A percentile compares a stretch with the other conserved stretches of the same genome.
Evolutionary conservation across 164 flowering plant genomes (phyloP).

Genomic region (Taxillus chinensis): DNA sequence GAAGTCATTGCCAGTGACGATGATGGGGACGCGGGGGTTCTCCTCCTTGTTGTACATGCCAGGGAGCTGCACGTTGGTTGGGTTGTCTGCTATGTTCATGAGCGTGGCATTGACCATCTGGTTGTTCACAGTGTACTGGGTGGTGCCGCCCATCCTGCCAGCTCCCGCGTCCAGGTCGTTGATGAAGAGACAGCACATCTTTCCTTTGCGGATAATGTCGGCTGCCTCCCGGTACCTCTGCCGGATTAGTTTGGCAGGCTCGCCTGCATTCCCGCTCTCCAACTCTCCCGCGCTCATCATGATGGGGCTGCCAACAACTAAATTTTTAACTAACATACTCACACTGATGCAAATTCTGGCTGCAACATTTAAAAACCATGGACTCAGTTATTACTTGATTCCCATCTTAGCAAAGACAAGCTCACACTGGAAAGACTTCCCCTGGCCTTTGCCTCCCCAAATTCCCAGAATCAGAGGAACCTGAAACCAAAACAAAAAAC

Average conservation of each 20-base stretch:
- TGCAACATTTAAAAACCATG: no score
- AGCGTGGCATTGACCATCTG: conserved; percentile 53
- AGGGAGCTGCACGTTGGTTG: conserved; percentile 42
- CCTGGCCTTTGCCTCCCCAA: conserved; percentile 69
- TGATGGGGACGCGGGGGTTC: conserved; percentile 38
- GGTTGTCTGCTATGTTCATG: conserved; percentile 55
- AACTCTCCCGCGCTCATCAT: conserved; percentile 49
- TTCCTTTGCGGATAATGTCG: conserved; percentile 35
- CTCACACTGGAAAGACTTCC: conserved; percentile 63
- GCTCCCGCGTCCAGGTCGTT: conserved; percentile 52
- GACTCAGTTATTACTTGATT: conserved; percentile 18
- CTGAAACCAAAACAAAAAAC: conserved; percentile 14
- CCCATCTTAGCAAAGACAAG: conserved; percentile 50
- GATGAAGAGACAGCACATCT: conserved; percentile 44
- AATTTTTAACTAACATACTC: no score
- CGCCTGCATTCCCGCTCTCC: conserved; percentile 47
- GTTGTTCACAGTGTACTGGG: conserved; percentile 49
- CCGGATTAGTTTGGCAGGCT: conserved; percentile 39
- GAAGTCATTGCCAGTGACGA: conserved; percentile 47
- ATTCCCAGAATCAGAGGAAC: conserved; percentile 51
- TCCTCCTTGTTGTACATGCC: conserved; percentile 50
- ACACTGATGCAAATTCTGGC: no score
- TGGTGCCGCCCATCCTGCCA: conserved; percentile 40
- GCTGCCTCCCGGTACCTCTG: conserved; percentile 48
- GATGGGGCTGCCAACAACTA: conserved; percentile 24